phyloP scores from a whole-genome alignment of 306 rosid genomes.

The Myrica gale region DNA sequence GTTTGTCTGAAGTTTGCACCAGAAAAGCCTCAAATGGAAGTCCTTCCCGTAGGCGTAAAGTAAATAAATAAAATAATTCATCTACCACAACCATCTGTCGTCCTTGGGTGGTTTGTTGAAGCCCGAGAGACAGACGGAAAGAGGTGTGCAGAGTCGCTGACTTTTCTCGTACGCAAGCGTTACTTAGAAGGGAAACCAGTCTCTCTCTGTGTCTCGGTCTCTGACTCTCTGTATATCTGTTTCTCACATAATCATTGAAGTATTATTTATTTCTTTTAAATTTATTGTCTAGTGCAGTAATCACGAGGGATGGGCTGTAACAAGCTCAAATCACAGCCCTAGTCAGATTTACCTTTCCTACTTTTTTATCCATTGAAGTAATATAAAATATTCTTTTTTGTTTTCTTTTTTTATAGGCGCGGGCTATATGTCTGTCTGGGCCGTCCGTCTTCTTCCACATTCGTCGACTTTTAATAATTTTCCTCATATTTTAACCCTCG shows the following conservation, averaged over 20 bases:
- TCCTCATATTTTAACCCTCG: too few relatives aligned
- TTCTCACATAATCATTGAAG: neutral
- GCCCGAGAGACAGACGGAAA: constrained; percentile 1
- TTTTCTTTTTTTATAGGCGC: neutral
- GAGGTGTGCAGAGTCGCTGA: constrained; percentile 6
- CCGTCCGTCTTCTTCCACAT: too few relatives aligned
- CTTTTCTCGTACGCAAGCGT: constrained; percentile 34
- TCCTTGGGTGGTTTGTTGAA: neutral
- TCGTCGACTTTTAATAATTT: too few relatives aligned
- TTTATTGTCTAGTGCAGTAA: neutral
- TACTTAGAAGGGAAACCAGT: too few relatives aligned
- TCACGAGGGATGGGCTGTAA: neutral
- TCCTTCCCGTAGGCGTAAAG: too few relatives aligned
- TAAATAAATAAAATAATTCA: neutral
- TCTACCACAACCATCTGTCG: neutral
- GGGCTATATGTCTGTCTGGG: neutral
- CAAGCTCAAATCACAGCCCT: neutral
- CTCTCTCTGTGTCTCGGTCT: constrained; percentile 11
- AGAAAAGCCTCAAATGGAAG: too few relatives aligned
- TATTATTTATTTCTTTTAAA: neutral
- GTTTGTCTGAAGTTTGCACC: too few relatives aligned
- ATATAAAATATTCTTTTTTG: neutral
- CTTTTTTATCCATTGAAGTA: neutral
- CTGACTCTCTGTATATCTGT: too few relatives aligned
- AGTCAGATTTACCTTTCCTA: neutral